Evolutionary conservation across 805 yeast species (phyloP).

Genomic region (Yarrowia phangngaensis): DNA sequence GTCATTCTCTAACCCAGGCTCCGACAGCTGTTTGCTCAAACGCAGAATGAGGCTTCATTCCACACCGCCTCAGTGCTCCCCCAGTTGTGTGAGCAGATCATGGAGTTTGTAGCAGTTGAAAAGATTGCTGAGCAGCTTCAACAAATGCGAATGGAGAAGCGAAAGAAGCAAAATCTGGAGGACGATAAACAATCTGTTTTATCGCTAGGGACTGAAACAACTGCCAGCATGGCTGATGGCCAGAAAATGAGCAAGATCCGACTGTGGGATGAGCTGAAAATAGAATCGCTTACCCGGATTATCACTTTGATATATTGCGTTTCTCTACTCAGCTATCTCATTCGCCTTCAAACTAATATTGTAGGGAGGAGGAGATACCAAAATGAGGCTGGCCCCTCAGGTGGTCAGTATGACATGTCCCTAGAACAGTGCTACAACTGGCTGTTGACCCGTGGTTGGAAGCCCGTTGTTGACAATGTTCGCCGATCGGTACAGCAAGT

Average conservation of each 20-base stretch:
- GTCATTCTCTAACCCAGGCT: slow-evolving; percentile 39
- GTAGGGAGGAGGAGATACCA: slow-evolving; percentile 77
- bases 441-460: slow-evolving; percentile 85
- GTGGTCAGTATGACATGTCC: slow-evolving; percentile 10
- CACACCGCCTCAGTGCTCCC: slow-evolving; percentile 82
- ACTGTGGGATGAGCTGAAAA: slow-evolving; percentile 80
- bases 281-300: slow-evolving; percentile 67
- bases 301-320: slow-evolving; percentile 66
- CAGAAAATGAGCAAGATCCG: slow-evolving; percentile 51
- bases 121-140: slow-evolving; percentile 65
- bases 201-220: slow-evolving; percentile 29
- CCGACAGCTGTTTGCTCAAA: slow-evolving; percentile 78
- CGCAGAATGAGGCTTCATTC: slow-evolving; percentile 83
- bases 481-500: slow-evolving; percentile 54
- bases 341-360: slow-evolving; percentile 82
- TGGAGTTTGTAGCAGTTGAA: slow-evolving; percentile 65
- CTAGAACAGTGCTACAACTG: slow-evolving; percentile 76
- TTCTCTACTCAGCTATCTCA: slow-evolving; percentile 64
- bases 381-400: slow-evolving; percentile 14
- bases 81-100: slow-evolving; percentile 61
- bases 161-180: slow-evolving; percentile 13
- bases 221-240: slow-evolving; percentile 23
- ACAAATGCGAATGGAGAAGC: slow-evolving; percentile 45
- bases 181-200: slow-evolving; percentile 29
- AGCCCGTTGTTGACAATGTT: slow-evolving; percentile 51